phyloP scores from a whole-genome alignment of 345 rosid species.

The Salix arbutifolia region DNA sequence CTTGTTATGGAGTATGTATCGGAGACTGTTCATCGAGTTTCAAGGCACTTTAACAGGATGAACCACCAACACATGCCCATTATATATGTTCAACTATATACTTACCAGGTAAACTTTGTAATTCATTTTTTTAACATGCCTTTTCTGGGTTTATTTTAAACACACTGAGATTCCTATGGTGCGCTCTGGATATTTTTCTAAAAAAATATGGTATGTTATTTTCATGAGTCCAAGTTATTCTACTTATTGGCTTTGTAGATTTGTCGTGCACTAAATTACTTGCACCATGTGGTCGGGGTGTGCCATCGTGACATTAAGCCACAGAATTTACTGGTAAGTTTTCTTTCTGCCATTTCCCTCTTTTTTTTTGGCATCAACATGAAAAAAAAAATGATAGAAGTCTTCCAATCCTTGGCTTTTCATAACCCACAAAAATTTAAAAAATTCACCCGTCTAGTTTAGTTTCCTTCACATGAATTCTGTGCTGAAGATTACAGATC shows the following conservation, averaged over 20 bases:
- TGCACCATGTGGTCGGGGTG: slow-evolving; percentile 83
- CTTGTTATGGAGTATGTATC: slow-evolving; percentile 88
- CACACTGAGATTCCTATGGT: slow-evolving; percentile 1
- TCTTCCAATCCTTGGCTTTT: background rate
- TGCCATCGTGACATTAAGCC: slow-evolving; percentile 99
- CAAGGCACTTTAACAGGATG: slow-evolving; percentile 68
- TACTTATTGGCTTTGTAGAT: slow-evolving; percentile 47
- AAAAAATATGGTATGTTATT: background rate
- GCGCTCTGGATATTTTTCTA: background rate
- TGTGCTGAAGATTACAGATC: background rate
- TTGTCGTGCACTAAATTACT: slow-evolving; percentile 87
- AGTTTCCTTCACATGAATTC: background rate
- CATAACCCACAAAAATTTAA: background rate
- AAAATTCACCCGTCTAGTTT: background rate
- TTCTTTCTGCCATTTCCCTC: background rate
- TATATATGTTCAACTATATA: slow-evolving; percentile 67
- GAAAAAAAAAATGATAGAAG: background rate
- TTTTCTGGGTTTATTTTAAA: background rate
- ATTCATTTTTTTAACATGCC: background rate
- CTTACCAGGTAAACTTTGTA: slow-evolving; percentile 55
- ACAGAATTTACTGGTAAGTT: slow-evolving; percentile 83
- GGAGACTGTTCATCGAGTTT: slow-evolving; percentile 84
- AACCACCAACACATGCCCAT: slow-evolving; percentile 52
- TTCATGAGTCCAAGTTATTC: background rate
- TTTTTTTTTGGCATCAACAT: background rate